These are phyloP conservation scores for Tulasnella sp. DNA, from an alignment of 768 basidiomycete species.

Conservation along the genomic window DNA sequence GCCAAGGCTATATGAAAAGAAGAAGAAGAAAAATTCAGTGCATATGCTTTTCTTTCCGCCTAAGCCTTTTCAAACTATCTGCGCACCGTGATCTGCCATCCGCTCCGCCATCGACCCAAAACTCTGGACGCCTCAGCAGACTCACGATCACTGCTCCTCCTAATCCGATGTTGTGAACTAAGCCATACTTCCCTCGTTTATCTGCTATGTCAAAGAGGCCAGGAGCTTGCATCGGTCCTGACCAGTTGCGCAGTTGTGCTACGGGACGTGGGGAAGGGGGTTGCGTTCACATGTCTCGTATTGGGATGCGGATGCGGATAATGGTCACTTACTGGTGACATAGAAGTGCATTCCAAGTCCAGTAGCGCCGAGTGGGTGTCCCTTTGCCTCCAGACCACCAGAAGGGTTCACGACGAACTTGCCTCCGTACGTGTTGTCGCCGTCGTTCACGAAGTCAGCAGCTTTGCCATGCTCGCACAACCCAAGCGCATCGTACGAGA, in stretches of 20 bases:
- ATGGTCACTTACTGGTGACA: constrained; percentile 44
- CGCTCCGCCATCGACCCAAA: constrained; percentile 50
- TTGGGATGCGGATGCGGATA: neutral
- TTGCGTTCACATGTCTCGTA: too few relatives aligned
- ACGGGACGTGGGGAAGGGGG: neutral
- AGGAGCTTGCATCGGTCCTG: constrained; percentile 73
- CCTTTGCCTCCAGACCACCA: constrained; percentile 81
- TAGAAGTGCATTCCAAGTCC: constrained; percentile 83
- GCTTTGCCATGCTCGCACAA: constrained; percentile 57
- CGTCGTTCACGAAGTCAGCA: constrained; percentile 57
- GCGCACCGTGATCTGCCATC: constrained; percentile 57
- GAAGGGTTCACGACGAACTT: constrained; percentile 78
- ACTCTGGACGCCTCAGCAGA: constrained; percentile 64
- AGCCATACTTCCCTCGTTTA: constrained; percentile 61
- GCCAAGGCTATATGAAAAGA: constrained; percentile 65
- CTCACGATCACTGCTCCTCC: constrained; percentile 73
- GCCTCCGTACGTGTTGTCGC: constrained; percentile 78
- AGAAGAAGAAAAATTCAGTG: too few relatives aligned
- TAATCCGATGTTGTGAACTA: constrained; percentile 75
- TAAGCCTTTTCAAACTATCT: neutral
- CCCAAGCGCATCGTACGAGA: constrained; percentile 72
- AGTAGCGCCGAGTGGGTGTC: constrained; percentile 74
- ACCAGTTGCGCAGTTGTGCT: constrained; percentile 39
- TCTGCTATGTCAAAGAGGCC: constrained; percentile 52
- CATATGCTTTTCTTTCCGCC: neutral